Base-by-base conservation (phyloP, 257 asterid genomes). In the Rubia yunnanensis region DNA sequence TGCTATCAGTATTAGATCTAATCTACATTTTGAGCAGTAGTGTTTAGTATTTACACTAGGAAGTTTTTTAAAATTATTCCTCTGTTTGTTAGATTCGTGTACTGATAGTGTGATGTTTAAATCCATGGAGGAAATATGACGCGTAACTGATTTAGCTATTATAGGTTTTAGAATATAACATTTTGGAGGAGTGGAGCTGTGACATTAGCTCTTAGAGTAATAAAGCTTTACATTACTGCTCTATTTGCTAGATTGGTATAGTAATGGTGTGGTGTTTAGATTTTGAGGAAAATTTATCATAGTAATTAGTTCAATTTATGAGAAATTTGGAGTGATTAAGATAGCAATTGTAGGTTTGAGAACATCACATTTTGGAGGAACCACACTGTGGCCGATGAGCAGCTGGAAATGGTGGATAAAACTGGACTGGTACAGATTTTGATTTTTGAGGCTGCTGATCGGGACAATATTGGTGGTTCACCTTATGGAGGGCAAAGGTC, bases 401-500 rank as follows among this genome's bases (percentile, higher is more conserved):
- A 79, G 65, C 83, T 92, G 23, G 60, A 83, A 50, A 80, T 74
- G 79, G 86, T 85, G 62, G 77, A 84, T 75, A 77, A 74, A 56
- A 85, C 85, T 73, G 97, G 96, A 57, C 78, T 90, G 85, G 85
- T 94, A 73, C 99, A 94, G 77, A 86, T 85, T 31, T 69, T 90
- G 44, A 85, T 94, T 68, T 94, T 94, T 64, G 99, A 90, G 84
- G 92, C 97, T 50, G 82, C 87, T 69, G 86, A 94, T 63, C 94
- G 95, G 22, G 99, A 94, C 72, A 86, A 78, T 66, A 90, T 94
- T 44, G 99, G 99, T 30, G 99, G 99, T 72, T 94, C 99, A 61
- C 92, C 97, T 38, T 94, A 94, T 78, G 95, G 95, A 39, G 99
- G 99, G 57, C 99, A 94, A 76, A 90, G 95, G 77, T 82, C 97